These are phyloP conservation scores for Leptographium wingfieldii DNA, from an alignment of 2,329 filamentous ascomycete species.

Conservation along the genomic window DNA sequence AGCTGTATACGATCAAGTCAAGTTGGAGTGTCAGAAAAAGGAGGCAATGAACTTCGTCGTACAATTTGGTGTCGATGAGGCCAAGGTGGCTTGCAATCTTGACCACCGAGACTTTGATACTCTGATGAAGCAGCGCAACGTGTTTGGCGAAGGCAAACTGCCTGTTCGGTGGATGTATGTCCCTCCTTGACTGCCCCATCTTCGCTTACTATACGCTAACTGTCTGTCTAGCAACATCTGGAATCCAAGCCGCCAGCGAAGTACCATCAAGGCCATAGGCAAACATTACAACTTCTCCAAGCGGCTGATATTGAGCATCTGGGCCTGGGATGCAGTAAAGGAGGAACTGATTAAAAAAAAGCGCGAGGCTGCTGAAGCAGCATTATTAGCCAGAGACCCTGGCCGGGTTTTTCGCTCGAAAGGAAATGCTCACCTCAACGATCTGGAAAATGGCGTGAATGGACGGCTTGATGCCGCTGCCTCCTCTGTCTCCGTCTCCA, in stretches of 20 bases:
- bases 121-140: conserved; percentile 20
- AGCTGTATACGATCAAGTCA: conserved; percentile 30
- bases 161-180: conserved; percentile 56
- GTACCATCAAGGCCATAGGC: conserved; percentile 41
- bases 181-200: too few relatives aligned
- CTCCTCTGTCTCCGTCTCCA: neutral
- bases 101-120: conserved; percentile 24
- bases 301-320: conserved; percentile 45
- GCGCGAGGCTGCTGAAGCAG: neutral
- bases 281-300: conserved; percentile 55
- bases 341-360: neutral
- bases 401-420: neutral
- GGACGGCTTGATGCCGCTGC: neutral
- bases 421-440: neutral
- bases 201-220: neutral
- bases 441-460: neutral
- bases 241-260: conserved; percentile 48
- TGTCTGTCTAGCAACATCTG: conserved; percentile 48
- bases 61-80: conserved; percentile 46
- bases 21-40: conserved; percentile 25
- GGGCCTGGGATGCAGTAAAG: conserved; percentile 30
- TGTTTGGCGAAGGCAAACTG: conserved; percentile 22
- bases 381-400: neutral
- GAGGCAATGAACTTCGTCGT: conserved; percentile 47
- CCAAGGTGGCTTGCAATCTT: conserved; percentile 44